A percentile compares a stretch with the other conserved stretches of the same genome.
phyloP scores from a whole-genome alignment of 805 yeast species.

The Pichia californica region DNA sequence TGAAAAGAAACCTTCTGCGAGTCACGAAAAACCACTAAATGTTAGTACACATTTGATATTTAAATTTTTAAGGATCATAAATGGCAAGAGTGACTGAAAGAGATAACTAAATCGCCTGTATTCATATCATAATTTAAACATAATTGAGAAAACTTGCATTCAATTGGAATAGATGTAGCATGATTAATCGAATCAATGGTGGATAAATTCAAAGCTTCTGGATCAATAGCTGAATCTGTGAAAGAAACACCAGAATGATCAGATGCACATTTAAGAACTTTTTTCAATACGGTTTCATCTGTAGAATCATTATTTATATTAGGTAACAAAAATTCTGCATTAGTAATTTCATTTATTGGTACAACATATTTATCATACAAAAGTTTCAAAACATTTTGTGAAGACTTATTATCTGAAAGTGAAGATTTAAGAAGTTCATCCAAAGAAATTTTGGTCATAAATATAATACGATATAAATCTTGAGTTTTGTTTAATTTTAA shows the following conservation, averaged over 20 bases:
- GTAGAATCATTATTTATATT: slow-evolving; percentile 6
- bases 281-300: slow-evolving; percentile 9
- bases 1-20: too few relatives aligned
- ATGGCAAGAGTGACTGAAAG: slow-evolving; percentile 28
- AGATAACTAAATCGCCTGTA: slow-evolving; percentile 24
- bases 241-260: slow-evolving; percentile 14
- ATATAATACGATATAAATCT: slow-evolving; percentile 23
- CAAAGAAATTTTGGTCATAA: slow-evolving; percentile 16
- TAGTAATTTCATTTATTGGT: slow-evolving; percentile 25
- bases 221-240: slow-evolving; percentile 18
- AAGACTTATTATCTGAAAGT: slow-evolving; percentile 17
- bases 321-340: slow-evolving; percentile 24
- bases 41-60: too few relatives aligned
- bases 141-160: slow-evolving; percentile 24
- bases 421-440: slow-evolving; percentile 20
- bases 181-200: slow-evolving; percentile 9
- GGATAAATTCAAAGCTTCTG: slow-evolving; percentile 16
- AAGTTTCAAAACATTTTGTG: slow-evolving; percentile 18
- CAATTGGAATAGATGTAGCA: slow-evolving; percentile 6
- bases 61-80: slow-evolving; percentile 1
- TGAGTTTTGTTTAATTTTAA: slow-evolving; percentile 20
- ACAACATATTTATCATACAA: slow-evolving; percentile 25
- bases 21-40: too few relatives aligned
- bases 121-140: slow-evolving; percentile 22
- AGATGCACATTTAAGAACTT: slow-evolving; percentile 17